A percentile compares a stretch with the other conserved stretches of the same genome.
These are phyloP conservation scores for Microbotryomycetes sp. DNA, from an alignment of 1,284 basidiomycete genomes.

Conservation along the genomic window DNA sequence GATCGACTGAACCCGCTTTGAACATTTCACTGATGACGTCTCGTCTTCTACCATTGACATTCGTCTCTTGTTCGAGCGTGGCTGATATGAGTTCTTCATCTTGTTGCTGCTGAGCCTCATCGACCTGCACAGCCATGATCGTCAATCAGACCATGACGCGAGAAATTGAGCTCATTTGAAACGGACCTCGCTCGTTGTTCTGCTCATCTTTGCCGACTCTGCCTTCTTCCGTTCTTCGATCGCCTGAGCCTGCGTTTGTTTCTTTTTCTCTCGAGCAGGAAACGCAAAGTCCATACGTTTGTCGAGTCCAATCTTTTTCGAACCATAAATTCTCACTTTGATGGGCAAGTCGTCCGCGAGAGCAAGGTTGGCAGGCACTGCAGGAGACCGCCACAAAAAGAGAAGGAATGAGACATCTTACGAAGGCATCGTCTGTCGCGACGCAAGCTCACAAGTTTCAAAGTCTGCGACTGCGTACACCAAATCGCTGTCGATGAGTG, in stretches of 20 bases:
- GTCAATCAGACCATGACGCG: background rate
- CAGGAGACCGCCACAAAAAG: background rate
- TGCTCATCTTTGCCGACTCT: background rate
- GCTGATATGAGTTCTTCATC: constrained; percentile 1
- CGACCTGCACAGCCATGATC: background rate
- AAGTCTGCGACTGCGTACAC: constrained; percentile 8
- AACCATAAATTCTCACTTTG: constrained; percentile 17
- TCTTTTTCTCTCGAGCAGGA: constrained; percentile 8
- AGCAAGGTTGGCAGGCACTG: constrained; percentile 13
- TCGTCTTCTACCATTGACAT: constrained; percentile 8
- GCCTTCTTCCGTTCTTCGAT: constrained; percentile 1
- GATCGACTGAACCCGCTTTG: constrained; percentile 28
- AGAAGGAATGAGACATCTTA: background rate
- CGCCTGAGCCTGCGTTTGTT: background rate
- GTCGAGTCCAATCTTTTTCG: constrained; percentile 12
- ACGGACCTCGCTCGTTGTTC: background rate
- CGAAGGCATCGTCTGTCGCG: background rate
- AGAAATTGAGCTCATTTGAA: background rate
- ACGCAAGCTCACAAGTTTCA: constrained; percentile 6
- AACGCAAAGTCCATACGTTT: constrained; percentile 26
- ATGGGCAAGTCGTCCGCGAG: constrained; percentile 5
- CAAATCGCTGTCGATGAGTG: constrained; percentile 21
- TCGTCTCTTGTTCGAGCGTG: constrained; percentile 15
- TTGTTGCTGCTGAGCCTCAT: background rate
- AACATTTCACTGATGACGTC: constrained; percentile 27